Percentiles rank a stretch among this genome's conserved stretches.
Evolutionary conservation across 345 rosid species (phyloP).

Genomic region (Populus simonii): DNA sequence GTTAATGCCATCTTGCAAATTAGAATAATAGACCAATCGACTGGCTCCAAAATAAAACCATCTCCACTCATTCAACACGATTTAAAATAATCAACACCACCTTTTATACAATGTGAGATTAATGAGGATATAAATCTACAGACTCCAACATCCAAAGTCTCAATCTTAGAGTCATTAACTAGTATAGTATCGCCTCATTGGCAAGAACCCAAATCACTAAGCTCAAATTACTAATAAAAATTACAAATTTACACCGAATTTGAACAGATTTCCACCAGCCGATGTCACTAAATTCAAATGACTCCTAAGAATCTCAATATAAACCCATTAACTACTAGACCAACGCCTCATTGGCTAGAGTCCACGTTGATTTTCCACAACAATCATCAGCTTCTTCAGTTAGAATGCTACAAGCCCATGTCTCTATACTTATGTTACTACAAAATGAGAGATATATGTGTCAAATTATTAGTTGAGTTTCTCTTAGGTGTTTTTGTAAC

Average conservation of each 20-base stretch:
- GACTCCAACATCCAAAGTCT: not conserved
- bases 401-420: not conserved
- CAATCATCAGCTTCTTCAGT: not conserved
- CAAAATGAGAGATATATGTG: too few species aligned
- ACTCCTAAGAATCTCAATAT: not conserved
- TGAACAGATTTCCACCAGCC: not conserved
- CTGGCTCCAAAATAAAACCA: too few species aligned
- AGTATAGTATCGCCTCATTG: not conserved
- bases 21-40: too few species aligned
- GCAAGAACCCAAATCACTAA: not conserved
- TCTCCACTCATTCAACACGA: too few species aligned
- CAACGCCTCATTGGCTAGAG: not conserved
- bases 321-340: not conserved
- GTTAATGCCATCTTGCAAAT: too few species aligned
- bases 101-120: not conserved
- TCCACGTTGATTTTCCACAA: not conserved
- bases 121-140: too few species aligned
- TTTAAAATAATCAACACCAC: too few species aligned
- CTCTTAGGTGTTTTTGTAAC: too few species aligned
- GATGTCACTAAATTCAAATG: too few species aligned
- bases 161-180: not conserved
- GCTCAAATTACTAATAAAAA: not conserved
- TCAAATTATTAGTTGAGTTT: too few species aligned
- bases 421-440: conserved; percentile 17
- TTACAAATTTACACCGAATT: not conserved